Evolutionary conservation across 306 rosid genomes (phyloP).

Genomic region (Oemleria cerasiformis): DNA sequence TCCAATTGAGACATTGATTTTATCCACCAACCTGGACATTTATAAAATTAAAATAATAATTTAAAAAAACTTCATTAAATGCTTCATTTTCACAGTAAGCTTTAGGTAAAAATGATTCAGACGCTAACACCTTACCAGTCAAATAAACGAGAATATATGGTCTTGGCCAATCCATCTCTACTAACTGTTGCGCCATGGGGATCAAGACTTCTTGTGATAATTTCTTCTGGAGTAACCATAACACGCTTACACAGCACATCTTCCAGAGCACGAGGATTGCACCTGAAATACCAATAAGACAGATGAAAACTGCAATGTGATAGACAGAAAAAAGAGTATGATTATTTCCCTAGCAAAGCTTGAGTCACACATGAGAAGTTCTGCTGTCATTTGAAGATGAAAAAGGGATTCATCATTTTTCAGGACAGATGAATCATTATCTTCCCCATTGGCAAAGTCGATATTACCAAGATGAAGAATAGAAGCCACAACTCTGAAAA

Average conservation of each 20-base stretch:
- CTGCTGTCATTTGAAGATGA: conserved; percentile 82
- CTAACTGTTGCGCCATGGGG: conserved; percentile 69
- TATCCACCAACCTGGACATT: conserved; percentile 76
- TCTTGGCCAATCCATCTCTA: conserved; percentile 92
- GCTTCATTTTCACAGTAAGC: conserved; percentile 12
- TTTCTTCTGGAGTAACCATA: conserved; percentile 90
- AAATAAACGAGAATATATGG: conserved; percentile 79
- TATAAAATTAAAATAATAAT: conserved; percentile 29
- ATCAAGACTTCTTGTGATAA: conserved; percentile 79
- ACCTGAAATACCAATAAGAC: conserved; percentile 51
- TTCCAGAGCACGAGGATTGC: conserved; percentile 59
- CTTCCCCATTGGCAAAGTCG: conserved; percentile 62
- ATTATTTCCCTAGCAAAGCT: conserved; percentile 30
- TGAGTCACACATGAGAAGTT: conserved; percentile 73
- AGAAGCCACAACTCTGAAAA: conserved; percentile 86
- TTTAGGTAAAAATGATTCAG: conserved; percentile 14
- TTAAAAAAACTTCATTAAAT: conserved; percentile 8
- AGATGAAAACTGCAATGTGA: conserved; percentile 13
- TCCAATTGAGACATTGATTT: conserved; percentile 83
- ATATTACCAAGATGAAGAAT: conserved; percentile 94
- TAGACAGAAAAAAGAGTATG: conserved; percentile 9
- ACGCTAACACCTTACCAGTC: conserved; percentile 53
- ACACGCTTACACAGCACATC: conserved; percentile 76
- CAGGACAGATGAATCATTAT: conserved; percentile 66
- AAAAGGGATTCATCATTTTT: conserved; percentile 68